A percentile compares a stretch with the other conserved stretches of the same genome.
Evolutionary conservation across 768 basidiomycete species (phyloP).

Genomic region (Calocybe gangraenosa): DNA sequence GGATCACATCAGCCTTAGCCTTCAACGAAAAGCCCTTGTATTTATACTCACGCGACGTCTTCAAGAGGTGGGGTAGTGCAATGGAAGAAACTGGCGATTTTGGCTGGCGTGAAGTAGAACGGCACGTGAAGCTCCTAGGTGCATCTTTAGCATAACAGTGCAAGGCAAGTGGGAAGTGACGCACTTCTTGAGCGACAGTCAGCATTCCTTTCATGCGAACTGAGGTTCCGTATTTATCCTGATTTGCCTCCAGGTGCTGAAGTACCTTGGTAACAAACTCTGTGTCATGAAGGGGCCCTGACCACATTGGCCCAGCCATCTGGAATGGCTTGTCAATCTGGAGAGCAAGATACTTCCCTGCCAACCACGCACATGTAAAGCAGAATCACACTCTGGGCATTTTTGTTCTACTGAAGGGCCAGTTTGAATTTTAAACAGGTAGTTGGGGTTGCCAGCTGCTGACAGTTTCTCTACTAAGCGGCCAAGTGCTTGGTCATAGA

Average conservation of each 20-base stretch:
- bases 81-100: slow-evolving; percentile 78
- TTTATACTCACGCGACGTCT: slow-evolving; percentile 64
- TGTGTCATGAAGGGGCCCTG: slow-evolving; percentile 76
- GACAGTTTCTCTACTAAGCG: slow-evolving; percentile 57
- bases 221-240: slow-evolving; percentile 70
- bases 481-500: slow-evolving; percentile 84
- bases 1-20: neutral
- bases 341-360: neutral
- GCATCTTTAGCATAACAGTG: neutral
- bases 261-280: slow-evolving; percentile 75
- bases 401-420: slow-evolving; percentile 63
- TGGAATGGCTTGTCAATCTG: slow-evolving; percentile 24
- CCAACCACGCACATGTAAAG: slow-evolving; percentile 59
- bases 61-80: slow-evolving; percentile 72
- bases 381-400: slow-evolving; percentile 81
- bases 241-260: slow-evolving; percentile 60
- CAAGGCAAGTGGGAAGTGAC: slow-evolving; percentile 16
- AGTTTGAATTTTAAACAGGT: slow-evolving; percentile 64
- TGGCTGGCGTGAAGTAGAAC: slow-evolving; percentile 87
- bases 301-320: slow-evolving; percentile 98
- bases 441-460: slow-evolving; percentile 51
- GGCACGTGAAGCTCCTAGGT: slow-evolving; percentile 67
- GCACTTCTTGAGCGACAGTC: slow-evolving; percentile 80
- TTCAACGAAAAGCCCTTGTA: neutral
- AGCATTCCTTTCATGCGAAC: slow-evolving; percentile 95